A percentile compares a stretch with the other conserved stretches of the same genome.
These are phyloP conservation scores for Lipomyces spencermartinsiae DNA, from an alignment of 805 yeast species.

Conservation along the genomic window DNA sequence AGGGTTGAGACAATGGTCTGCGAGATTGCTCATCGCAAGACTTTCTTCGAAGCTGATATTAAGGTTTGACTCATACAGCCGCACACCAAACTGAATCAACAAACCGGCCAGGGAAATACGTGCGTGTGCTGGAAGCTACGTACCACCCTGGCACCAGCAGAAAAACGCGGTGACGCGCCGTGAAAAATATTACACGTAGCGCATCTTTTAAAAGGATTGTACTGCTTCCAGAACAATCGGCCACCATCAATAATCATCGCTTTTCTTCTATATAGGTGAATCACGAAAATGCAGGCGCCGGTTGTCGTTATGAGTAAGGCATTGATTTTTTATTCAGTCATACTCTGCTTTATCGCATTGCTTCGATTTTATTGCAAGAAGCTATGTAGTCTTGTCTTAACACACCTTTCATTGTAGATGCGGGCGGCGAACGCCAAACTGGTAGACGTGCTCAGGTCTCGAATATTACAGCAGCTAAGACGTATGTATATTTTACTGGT, in stretches of 20 bases:
- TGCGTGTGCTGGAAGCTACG: not conserved
- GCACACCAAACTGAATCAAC: not conserved
- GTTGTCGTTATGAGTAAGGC: slow-evolving; percentile 72
- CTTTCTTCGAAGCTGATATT: not conserved
- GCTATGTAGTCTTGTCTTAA: not conserved
- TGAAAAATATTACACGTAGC: not conserved
- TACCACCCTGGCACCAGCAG: not conserved
- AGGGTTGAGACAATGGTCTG: not conserved
- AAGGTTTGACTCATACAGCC: not conserved
- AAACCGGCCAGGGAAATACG: not conserved
- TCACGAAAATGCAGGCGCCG: slow-evolving; percentile 72
- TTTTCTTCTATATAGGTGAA: not conserved
- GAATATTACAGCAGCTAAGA: slow-evolving; percentile 98
- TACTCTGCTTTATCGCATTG: not conserved
- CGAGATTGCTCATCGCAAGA: not conserved
- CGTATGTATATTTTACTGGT: slow-evolving; percentile 49
- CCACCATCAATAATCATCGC: not conserved
- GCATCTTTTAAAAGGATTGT: not conserved
- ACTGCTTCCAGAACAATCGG: not conserved
- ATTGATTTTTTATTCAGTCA: not conserved
- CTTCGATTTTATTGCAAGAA: not conserved
- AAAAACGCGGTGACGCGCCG: slow-evolving; percentile 10
- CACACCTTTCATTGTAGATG: slow-evolving; percentile 20
- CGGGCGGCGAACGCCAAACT: slow-evolving; percentile 79
- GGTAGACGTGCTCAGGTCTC: slow-evolving; percentile 98